Conservation (phyloP, 2,329 filamentous ascomycete species). For the Pezizomycotina sp. region DNA sequence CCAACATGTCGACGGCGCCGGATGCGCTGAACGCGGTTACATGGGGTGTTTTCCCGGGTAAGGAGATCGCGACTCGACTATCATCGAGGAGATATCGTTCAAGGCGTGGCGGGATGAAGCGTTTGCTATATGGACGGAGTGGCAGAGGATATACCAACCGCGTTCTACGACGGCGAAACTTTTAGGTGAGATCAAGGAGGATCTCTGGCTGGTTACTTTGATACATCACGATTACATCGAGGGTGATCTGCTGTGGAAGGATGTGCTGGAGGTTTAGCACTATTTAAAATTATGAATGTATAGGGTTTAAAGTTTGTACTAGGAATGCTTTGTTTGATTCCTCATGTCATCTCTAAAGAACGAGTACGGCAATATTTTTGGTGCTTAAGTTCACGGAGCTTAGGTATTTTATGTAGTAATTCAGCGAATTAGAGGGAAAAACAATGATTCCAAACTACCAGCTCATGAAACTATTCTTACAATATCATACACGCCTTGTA, state of each 20-base stretch:
- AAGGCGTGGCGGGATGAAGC: slow-evolving; percentile 89
- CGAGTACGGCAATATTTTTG: too few relatives aligned
- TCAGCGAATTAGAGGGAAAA: too few relatives aligned
- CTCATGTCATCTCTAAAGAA: too few relatives aligned
- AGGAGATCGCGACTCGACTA: slow-evolving; percentile 91
- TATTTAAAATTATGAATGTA: neutral
- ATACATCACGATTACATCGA: slow-evolving; percentile 68
- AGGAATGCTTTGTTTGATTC: too few relatives aligned
- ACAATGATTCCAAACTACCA: too few relatives aligned
- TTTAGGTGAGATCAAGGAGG: slow-evolving; percentile 48
- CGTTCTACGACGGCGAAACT: slow-evolving; percentile 55
- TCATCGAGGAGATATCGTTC: slow-evolving; percentile 91
- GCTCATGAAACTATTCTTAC: too few relatives aligned
- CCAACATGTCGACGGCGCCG: slow-evolving; percentile 21
- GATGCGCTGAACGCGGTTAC: slow-evolving; percentile 67
- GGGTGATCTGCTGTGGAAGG: slow-evolving; percentile 53
- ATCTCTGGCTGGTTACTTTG: slow-evolving; percentile 78
- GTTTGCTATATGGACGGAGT: slow-evolving; percentile 88
- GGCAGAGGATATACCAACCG: slow-evolving; percentile 73
- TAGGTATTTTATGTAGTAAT: too few relatives aligned
- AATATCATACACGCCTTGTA: too few relatives aligned
- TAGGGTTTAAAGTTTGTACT: too few relatives aligned
- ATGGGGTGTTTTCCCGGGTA: slow-evolving; percentile 88
- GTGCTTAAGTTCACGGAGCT: too few relatives aligned
- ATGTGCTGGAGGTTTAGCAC: slow-evolving; percentile 35